Base-by-base conservation (phyloP, 108 stramenopile species). In the Cylindrotheca closterium region DNA sequence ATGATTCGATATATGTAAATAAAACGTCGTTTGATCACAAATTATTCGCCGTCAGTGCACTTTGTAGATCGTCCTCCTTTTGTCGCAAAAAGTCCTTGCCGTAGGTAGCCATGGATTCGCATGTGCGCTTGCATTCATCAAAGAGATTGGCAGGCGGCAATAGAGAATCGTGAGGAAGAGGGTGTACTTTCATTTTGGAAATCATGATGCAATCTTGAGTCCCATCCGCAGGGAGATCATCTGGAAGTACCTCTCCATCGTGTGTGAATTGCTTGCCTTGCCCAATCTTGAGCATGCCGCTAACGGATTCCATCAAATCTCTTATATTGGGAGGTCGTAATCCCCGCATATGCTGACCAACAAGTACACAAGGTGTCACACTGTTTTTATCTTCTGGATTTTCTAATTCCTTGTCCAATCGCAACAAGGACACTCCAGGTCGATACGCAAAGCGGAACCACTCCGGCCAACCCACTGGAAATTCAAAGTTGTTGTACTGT, bases 341-440 rank as follows among this genome's bases (percentile, higher is more conserved):
- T 21, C 72, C 65, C 2, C 30, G 48, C 33, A 73, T 30, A 31
- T 48, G 30, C 48, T 73, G 72, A 21, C 52, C 65, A 1, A 73
- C 72, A 31, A 73, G 30, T 4, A 73, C 65, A 21, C 25, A 45
- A 15, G 2, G 18, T 25, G 27, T 53, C 0, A 21, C 17, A 22
- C 1, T 21, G 47, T 5, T n/a, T 22, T 18, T 53, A 19, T 63
- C 62, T 24, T 53, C 49, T 51, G 37, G 30, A 7, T 48, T 22
- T 3, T 63, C 29, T 12, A 29, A 28, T 12, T 3, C 23, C 4
- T 34, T 19, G 4, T 27, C 24, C 17, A 73, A 10, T 2, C 58
- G 51, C 7, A 59, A 30, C 46, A 73, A 27, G 30, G 56, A 73
- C 3, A 73, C 72, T 32, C 72, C 72, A 25, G 72, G 72, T 67